phyloP scores from a whole-genome alignment of 805 yeast species.

The Komagataella mondaviorum region DNA sequence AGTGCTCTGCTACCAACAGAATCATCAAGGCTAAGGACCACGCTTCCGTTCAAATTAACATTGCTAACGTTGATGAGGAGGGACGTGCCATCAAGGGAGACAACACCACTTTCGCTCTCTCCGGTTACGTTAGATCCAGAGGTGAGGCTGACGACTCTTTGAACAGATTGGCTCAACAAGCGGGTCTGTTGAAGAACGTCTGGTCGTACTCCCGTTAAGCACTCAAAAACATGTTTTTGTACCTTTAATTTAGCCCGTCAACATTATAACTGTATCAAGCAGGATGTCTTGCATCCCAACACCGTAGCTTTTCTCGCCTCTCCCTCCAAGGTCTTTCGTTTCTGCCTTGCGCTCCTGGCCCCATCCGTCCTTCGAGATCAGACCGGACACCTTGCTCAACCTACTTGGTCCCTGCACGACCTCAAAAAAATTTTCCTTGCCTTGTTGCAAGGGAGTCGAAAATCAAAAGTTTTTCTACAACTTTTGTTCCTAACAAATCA shows the following conservation, averaged over 20 bases:
- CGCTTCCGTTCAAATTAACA: slow-evolving; percentile 97
- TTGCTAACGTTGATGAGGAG: slow-evolving; percentile 94
- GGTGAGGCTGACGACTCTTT: slow-evolving; percentile 99
- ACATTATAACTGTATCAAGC: neutral
- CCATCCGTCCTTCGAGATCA: neutral
- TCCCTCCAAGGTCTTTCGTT: neutral
- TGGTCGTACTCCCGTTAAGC: slow-evolving; percentile 80
- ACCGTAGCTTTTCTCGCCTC: neutral
- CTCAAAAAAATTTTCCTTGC: neutral
- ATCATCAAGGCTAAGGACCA: slow-evolving; percentile 99
- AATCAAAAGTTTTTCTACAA: neutral
- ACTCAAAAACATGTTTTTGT: neutral
- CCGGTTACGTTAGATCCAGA: slow-evolving; percentile 95
- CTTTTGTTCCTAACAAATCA: neutral
- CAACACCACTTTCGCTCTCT: slow-evolving; percentile 89
- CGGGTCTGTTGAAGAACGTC: slow-evolving; percentile 94
- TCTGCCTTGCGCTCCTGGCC: neutral
- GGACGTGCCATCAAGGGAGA: slow-evolving; percentile 91
- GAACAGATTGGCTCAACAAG: slow-evolving; percentile 98
- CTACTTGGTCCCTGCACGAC: neutral
- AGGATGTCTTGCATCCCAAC: neutral
- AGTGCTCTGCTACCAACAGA: slow-evolving; percentile 99
- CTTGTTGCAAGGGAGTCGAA: neutral
- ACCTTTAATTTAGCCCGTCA: neutral
- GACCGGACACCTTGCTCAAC: neutral